A percentile compares a stretch with the other conserved stretches of the same genome.
These are phyloP conservation scores for Conticribra guillardii DNA, from an alignment of 108 stramenopile genomes.

Conservation along the genomic window DNA sequence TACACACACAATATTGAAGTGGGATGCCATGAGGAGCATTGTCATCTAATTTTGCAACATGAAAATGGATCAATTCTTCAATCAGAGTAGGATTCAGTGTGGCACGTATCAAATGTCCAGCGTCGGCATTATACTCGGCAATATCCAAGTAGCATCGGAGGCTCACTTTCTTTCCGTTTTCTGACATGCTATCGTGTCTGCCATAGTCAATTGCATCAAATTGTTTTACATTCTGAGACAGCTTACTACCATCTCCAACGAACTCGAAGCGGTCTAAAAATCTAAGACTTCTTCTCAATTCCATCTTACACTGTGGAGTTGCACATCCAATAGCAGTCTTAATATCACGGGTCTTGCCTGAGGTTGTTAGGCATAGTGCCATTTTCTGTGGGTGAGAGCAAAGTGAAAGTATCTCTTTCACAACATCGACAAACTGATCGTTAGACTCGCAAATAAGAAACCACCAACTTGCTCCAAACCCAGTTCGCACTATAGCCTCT, in stretches of 20 bases:
- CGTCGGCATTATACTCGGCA: slow-evolving; percentile 45
- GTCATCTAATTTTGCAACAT: slow-evolving; percentile 30
- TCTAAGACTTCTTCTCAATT: slow-evolving; percentile 57
- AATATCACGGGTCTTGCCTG: slow-evolving; percentile 21
- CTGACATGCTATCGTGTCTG: slow-evolving; percentile 25
- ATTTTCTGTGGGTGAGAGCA: slow-evolving; percentile 78
- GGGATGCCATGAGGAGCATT: slow-evolving; percentile 24
- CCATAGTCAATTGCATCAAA: slow-evolving; percentile 82
- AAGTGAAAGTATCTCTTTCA: slow-evolving; percentile 68
- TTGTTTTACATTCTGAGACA: slow-evolving; percentile 41
- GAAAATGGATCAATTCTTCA: slow-evolving; percentile 64
- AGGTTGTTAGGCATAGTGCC: slow-evolving; percentile 60
- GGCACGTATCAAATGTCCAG: slow-evolving; percentile 22
- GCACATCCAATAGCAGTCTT: slow-evolving; percentile 63
- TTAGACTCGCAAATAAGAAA: slow-evolving; percentile 82
- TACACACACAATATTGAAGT: slow-evolving; percentile 59
- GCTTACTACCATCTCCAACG: slow-evolving; percentile 34
- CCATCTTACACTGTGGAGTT: slow-evolving; percentile 65
- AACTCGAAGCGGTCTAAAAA: slow-evolving; percentile 83
- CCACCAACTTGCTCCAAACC: slow-evolving; percentile 84
- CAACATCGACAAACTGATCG: slow-evolving; percentile 69
- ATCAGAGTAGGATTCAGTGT: slow-evolving; percentile 48
- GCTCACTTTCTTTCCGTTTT: slow-evolving; percentile 58
- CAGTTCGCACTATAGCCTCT: slow-evolving; percentile 45
- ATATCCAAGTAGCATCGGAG: slow-evolving; percentile 65